Conservation (phyloP, 768 basidiomycete genomes). For the Naganishia onofrii region DNA sequence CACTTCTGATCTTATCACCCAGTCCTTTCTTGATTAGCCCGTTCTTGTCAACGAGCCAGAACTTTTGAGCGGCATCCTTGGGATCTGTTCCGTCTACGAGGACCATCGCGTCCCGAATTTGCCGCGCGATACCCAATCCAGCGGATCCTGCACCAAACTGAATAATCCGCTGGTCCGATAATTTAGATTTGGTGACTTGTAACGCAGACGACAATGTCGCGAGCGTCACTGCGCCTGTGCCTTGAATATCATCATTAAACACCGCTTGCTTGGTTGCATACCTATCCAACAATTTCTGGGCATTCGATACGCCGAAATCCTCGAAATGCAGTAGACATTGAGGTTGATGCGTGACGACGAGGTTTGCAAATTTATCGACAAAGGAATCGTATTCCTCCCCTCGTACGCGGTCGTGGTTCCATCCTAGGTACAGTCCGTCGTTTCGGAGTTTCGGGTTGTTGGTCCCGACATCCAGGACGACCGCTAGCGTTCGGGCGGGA, state of each 20-base stretch:
- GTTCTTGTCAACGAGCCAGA: constrained; percentile 71
- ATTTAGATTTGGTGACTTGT: constrained; percentile 63
- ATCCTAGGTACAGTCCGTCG: constrained; percentile 60
- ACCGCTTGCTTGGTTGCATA: constrained; percentile 34
- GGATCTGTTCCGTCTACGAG: constrained; percentile 55
- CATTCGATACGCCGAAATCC: constrained; percentile 75
- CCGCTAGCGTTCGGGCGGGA: constrained; percentile 33
- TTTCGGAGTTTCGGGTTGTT: constrained; percentile 65
- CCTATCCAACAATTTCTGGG: constrained; percentile 63
- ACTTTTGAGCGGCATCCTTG: constrained; percentile 63
- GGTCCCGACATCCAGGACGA: constrained; percentile 67
- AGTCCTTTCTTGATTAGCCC: constrained; percentile 63
- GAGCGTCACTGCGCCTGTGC: constrained; percentile 52
- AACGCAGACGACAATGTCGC: constrained; percentile 49
- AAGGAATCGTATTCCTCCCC: constrained; percentile 75
- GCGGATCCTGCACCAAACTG: constrained; percentile 73
- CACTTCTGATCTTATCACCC: constrained; percentile 51
- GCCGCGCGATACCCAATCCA: constrained; percentile 70
- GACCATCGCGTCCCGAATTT: constrained; percentile 73
- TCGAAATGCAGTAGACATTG: constrained; percentile 72
- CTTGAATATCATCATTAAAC: constrained; percentile 76
- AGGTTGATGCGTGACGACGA: constrained; percentile 70
- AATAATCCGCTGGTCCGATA: constrained; percentile 70
- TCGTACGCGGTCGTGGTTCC: constrained; percentile 66
- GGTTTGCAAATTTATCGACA: constrained; percentile 74